Base-by-base conservation (phyloP, 2,329 filamentous ascomycete genomes). In the Paracamarosporium sp. region DNA sequence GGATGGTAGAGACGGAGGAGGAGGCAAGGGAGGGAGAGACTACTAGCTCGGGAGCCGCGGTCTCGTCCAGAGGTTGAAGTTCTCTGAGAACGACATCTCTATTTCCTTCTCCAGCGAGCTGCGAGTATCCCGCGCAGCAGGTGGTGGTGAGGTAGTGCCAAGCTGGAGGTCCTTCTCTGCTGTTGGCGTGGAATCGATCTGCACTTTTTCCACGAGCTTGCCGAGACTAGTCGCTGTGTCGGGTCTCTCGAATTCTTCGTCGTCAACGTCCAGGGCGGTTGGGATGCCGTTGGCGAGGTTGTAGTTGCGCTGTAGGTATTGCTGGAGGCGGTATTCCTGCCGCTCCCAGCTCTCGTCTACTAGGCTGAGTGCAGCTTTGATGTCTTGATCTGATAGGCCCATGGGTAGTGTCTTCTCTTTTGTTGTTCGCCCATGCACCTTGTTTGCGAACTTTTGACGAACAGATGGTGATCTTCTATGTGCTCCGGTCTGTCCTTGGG, bases 261-360 rank as follows among this genome's bases (percentile, higher is more conserved):
- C 80, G 45, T 80, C 76, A 5, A 81, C 75, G 15, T 80, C 77
- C 70, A 80, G 70, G 2, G 77, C 64, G 4, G 76, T 77, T 1
- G 78, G 76, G 13, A 82, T 71, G 11, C 78, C 76, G 51, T 80
- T 74, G 1, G 79, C 73, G 15, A 82, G 69, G 56, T 80, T 79
- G 64, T 76, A 76, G 61, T 83, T 83, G 41, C 81, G 77, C 40
- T 79, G 71, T 7, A 83, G 71, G 56, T 81, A 82, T 55, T 81
- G 77, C 33, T 79, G 72, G 1, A 83, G 66, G 1, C 81, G 76
- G 56, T 79, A 79, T 53, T 79, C 78, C 63, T 83, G 81, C 15
- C 80, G 73, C 35, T 79, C 78, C 81, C 81, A 83, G 61, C 81
- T 81, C 56, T 83, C 81, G 31, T 80, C 77, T 0, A 83, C 77